Evolutionary conservation across 495 filamentous ascomycete genomes (phyloP), one percentile per base, ranked within the genome.

Genomic region (Mycothermus thermophilus): DNA sequence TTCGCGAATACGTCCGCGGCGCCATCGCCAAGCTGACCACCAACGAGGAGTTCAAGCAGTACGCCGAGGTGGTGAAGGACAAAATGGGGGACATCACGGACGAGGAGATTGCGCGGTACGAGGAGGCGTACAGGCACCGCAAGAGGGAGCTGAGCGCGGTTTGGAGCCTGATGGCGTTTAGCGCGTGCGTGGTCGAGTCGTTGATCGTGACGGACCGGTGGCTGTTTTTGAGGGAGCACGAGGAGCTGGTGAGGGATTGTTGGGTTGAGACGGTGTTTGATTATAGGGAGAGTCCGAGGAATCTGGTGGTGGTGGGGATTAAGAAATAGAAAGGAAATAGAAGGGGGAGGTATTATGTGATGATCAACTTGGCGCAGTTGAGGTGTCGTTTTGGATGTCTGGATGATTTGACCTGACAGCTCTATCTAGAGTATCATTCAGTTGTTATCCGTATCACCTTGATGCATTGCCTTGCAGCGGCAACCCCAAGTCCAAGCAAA

Each of bases 221-320:
- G 84, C 64, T 83, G 35, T 97, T 80, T 57, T 63, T 97, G 37
- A 74, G 62, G 29, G 88, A 97, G 51, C 79, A 92, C 44, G 46
- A 65, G 19, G 63, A 71, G 16, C 62, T 70, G 12, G 66, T 86
- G 23, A 65, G 69, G 42, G 72, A 83, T 41, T 74, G 68, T 40
- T 97, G 90, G 90, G 86, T 94, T 20, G 84, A 96, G 58, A 64
- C 78, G 13, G 84, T 93, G 0, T 96, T 95, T 59, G 85, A 90
- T 41, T 95, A 93, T 58, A 55, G 60, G n/a, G 52, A 77, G 58
- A 95, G 85, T 56, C 92, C 80, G 23, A 69, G 86, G 44, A 97
- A 93, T 58, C 57, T 88, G 47, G 90, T 82, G 28, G 79, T 93
- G 12, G 86, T 90, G 32, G 90, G 90, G 10, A 66, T 94, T 22